A percentile compares a stretch with the other conserved stretches of the same genome.
Conservation (phyloP, 441 rosid species). For the Viola pubescens region DNA sequence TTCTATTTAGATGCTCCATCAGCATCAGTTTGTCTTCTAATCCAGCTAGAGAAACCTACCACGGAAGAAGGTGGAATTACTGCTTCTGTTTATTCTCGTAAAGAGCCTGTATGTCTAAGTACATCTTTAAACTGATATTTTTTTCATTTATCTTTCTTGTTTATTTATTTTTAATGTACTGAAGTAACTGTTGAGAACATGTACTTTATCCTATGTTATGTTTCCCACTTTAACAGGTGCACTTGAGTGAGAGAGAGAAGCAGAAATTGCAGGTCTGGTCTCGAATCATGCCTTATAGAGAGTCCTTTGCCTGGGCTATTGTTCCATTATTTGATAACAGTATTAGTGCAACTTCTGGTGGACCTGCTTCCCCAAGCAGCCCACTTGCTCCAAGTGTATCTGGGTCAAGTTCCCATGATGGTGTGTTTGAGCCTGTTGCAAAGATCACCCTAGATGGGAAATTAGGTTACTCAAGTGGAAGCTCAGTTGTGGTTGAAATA, state of each 20-base stretch:
- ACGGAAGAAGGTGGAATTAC: slow-evolving; percentile 92
- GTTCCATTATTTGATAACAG: slow-evolving; percentile 97
- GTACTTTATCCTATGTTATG: slow-evolving; percentile 3
- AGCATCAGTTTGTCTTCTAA: slow-evolving; percentile 77
- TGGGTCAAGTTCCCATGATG: slow-evolving; percentile 85
- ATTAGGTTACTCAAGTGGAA: slow-evolving; percentile 76
- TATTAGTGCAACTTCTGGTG: slow-evolving; percentile 71
- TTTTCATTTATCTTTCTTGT: neutral
- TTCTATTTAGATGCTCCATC: slow-evolving; percentile 95
- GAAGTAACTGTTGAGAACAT: neutral
- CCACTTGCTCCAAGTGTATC: slow-evolving; percentile 89
- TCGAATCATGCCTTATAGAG: slow-evolving; percentile 96
- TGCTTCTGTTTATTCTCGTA: slow-evolving; percentile 96
- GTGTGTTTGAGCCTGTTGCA: slow-evolving; percentile 67
- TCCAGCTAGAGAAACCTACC: slow-evolving; percentile 94
- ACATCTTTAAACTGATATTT: slow-evolving; percentile 1
- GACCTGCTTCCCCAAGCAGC: slow-evolving; percentile 97
- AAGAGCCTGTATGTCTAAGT: slow-evolving; percentile 82
- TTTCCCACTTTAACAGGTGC: slow-evolving; percentile 48
- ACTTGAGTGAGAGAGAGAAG: slow-evolving; percentile 92
- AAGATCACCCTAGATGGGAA: slow-evolving; percentile 92
- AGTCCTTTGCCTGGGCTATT: slow-evolving; percentile 98
- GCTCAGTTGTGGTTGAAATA: slow-evolving; percentile 87
- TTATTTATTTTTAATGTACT: slow-evolving; percentile 15
- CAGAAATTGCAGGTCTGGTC: slow-evolving; percentile 99